These are phyloP conservation scores for Kluyveromyces siamensis DNA, from an alignment of 805 yeast species.

Conservation along the genomic window DNA sequence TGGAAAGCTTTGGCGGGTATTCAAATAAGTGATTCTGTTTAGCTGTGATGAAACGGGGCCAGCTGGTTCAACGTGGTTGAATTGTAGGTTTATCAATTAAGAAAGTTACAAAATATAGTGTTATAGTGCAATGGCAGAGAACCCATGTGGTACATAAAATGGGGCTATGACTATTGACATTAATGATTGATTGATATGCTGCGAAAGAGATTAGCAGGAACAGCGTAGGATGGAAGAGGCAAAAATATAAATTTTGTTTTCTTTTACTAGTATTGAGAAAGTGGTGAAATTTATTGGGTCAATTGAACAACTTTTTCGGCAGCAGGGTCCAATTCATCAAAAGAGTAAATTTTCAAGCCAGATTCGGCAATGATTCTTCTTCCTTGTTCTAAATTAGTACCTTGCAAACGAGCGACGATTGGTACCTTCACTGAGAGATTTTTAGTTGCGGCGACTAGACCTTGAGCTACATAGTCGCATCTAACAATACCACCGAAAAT, in stretches of 20 bases:
- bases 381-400: constrained; percentile 90
- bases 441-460: constrained; percentile 91
- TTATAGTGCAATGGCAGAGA: not conserved
- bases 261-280: not conserved
- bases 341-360: constrained; percentile 86
- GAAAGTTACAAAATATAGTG: not conserved
- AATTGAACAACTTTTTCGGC: constrained; percentile 90
- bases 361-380: constrained; percentile 76
- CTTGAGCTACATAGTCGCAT: constrained; percentile 97
- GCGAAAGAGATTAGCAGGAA: no score
- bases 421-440: constrained; percentile 86
- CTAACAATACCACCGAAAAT: constrained; percentile 99
- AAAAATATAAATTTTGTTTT: no score
- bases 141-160: not conserved
- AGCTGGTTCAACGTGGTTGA: no score
- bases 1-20: no score
- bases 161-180: not conserved
- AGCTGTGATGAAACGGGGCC: no score
- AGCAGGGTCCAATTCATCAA: constrained; percentile 91
- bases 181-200: no score
- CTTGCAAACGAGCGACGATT: constrained; percentile 96
- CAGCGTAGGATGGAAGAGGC: no score
- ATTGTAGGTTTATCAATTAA: not conserved
- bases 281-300: constrained; percentile 25
- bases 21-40: no score